Percentiles rank a stretch among this genome's conserved stretches.
These are phyloP conservation scores for Xanthoconium stramineum DNA, from an alignment of 768 basidiomycete species.

Conservation along the genomic window DNA sequence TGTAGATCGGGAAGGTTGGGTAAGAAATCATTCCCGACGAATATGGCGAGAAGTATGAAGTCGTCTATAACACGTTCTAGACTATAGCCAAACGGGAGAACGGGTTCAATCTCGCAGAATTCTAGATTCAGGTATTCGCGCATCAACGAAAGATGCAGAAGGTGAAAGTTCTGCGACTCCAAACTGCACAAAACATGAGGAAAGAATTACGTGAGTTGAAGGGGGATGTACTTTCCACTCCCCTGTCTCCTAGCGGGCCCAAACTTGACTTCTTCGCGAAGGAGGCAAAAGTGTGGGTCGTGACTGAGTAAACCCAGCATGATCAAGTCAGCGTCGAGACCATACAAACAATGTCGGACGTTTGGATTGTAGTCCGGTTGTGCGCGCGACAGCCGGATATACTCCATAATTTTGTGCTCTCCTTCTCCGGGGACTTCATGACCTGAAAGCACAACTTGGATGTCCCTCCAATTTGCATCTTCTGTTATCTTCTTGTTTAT, in stretches of 20 bases:
- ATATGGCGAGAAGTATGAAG: conserved; percentile 94
- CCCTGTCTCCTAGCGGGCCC: conserved; percentile 78
- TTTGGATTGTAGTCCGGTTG: conserved; percentile 97
- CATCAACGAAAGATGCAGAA: conserved; percentile 90
- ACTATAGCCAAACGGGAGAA: conserved; percentile 76
- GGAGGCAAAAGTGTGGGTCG: conserved; percentile 96
- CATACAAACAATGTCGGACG: conserved; percentile 95
- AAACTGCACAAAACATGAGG: conserved; percentile 35
- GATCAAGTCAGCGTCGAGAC: conserved; percentile 96
- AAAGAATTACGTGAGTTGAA: neutral
- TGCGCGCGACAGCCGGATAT: conserved; percentile 90
- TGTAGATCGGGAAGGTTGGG: conserved; percentile 96
- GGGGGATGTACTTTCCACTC: conserved; percentile 43
- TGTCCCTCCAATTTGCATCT: conserved; percentile 91
- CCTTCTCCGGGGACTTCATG: conserved; percentile 99
- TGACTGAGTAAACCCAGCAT: conserved; percentile 97
- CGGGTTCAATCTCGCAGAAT: conserved; percentile 68
- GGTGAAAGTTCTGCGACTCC: conserved; percentile 88
- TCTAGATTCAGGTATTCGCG: conserved; percentile 98
- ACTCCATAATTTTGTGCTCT: conserved; percentile 99
- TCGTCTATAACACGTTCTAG: conserved; percentile 97
- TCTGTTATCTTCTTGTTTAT: conserved; percentile 98
- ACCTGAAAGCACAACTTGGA: conserved; percentile 91
- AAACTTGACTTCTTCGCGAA: conserved; percentile 98
- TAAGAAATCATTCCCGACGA: conserved; percentile 96